Evolutionary conservation across 352 stramenopile genomes (phyloP), one percentile per base, ranked within the genome.

Genomic region (Globisporangium paddicum): DNA sequence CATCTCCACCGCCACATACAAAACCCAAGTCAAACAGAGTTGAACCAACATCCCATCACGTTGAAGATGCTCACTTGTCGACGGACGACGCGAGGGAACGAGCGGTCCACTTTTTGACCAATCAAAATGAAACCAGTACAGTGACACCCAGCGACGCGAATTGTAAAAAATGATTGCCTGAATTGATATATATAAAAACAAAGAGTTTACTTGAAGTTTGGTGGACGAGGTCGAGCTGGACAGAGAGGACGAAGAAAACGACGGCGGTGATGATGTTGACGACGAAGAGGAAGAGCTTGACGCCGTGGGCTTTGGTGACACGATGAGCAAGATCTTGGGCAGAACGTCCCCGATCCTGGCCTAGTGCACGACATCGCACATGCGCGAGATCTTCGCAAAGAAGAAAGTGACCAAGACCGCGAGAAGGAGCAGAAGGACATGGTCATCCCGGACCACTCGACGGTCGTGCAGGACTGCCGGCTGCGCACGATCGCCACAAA

Each of bases 281-380:
- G 67, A 70, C 1, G 71, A 71, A 14, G 67, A 68, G 0, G 76
- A 82, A n/a, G 60, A 62, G 10, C 69, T 83, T 16, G 79, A 87
- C 18, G 78, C 79, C 2, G 84, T 94, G 49, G 85, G 82, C 25
- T 92, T 94, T 69, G 85, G 79, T 25, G 85, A 94, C 49, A 82
- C 85, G n/a, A n/a, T n/a, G n/a, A n/a, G n/a, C n/a, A n/a, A n/a
- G n/a, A n/a, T n/a, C n/a, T n/a, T n/a, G n/a, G 80, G 34, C 85
- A 94, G 66, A 89, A 78, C 35, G 77, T 93, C 35, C 66, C 82
- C 85, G 53, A 93, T 94, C 50, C 72, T 94, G 19, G 82, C 85
- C 44, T 92, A 94, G 73, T 77, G 85, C 19, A 92, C 80, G 45
- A 94, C 82, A 3, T 76, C 79, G 40, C 82, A 81, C 21, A 94